Evolutionary conservation across 805 yeast species (phyloP), one percentile per base, ranked within the genome.

Genomic region (Ogataea methylovora): DNA sequence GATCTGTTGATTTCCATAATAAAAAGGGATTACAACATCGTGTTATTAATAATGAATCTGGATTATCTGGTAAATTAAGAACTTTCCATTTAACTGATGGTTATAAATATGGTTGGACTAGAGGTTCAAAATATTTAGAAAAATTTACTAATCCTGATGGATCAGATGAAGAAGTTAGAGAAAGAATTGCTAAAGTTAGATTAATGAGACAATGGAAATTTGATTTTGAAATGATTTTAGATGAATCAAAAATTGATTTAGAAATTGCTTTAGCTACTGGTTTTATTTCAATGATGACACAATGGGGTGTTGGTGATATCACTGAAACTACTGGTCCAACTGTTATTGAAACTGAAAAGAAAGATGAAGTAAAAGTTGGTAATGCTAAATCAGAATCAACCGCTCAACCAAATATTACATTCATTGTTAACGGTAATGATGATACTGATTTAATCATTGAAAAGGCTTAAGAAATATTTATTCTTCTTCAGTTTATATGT

Each of bases 241-340:
- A 76, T 49, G 69, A 63, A 33, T 34, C 48, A 2, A 58, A 61
- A 41, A 56, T 73, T 19, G 76, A 71, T 46, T 49, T 60, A n/a
- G 72, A 71, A 36, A 58, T 68, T 27, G 80, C 73, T 3, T 49
- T 78, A 33, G 71, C 76, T n/a, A 74, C 83, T 6, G 80, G 69
- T 1, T 77, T 76, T 44, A 54, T 73, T 35, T 65, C 80, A 14
- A 75, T 77, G 78, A 60, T 73, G 58, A 72, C 81, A n/a, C 77
- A 75, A 53, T 77, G 84, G 84, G 76, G 76, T 16, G 51, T 62
- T 32, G 78, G 77, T 33, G 72, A 64, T 48, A 58, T 57, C 40
- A 71, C 77, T 12, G 68, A 64, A 34, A 71, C 79, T 18, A 60
- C 67, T 30, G 79, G 79, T 13, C 79, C 79, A 18, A 69, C 76